Base-by-base conservation (phyloP, 805 yeast genomes). In the Wickerhamomyces strasburgensis region DNA sequence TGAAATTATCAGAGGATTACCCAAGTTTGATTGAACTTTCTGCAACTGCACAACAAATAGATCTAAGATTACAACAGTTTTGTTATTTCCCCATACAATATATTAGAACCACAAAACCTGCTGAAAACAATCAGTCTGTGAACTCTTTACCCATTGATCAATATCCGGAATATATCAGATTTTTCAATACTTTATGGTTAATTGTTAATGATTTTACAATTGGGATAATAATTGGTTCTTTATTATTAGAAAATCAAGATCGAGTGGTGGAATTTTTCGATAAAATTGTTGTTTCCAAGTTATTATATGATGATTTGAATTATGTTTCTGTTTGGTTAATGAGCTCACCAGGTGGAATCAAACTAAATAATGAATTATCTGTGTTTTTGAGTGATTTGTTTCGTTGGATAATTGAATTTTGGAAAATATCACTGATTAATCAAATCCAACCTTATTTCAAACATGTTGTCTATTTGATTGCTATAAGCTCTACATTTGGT, bases 341-440 rank as follows among this genome's bases (percentile, higher is more conserved):
- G 67, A 72, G 78, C 43, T 84, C 89, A 51, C 98, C 98, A 0
- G 95, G 90, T 13, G 98, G 98, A 4, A 78, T 93, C 50, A 93
- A 93, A 54, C 72, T 93, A 35, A 93, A 93, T 57, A 80, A 78
- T 41, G 96, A 88, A 51, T 67, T 93, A 14, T 85, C 96, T 0
- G 70, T 67, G 13, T 94, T 93, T 52, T 70, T 90, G 56, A 96
- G 96, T 25, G 95, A 87, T 39, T 61, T 93, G 33, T 82, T 85
- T 48, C 55, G 84, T 8, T 90, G 97, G 96, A 83, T 88, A 10
- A 68, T 89, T 19, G 75, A 75, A 31, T 75, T 82, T 43, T 85
- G 95, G 81, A 54, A 57, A 34, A 16, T 41, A 5, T 28, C 45
- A 1, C 43, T 62, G 19, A 57, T 65, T 8, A 33, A 54, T 5